Conservation (phyloP, 208 protist genomes). For the Entamoeba moshkovskii region DNA sequence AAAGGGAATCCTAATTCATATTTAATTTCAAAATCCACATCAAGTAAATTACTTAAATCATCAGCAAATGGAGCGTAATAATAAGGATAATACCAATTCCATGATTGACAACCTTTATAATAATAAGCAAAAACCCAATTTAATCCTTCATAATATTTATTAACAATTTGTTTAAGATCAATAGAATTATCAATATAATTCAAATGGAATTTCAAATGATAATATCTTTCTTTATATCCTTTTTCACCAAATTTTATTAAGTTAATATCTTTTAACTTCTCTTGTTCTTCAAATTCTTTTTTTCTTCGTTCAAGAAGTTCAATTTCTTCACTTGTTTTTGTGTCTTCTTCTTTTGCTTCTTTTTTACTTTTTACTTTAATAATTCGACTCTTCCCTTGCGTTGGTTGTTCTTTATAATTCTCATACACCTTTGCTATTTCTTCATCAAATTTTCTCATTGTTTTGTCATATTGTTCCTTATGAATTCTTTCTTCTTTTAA, state of each 20-base stretch:
- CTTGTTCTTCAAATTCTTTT: too few species aligned
- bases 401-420: not conserved
- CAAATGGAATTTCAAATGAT: too few species aligned
- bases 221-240: too few species aligned
- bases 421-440: too few species aligned
- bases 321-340: too few species aligned
- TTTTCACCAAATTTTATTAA: too few species aligned
- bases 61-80: slow-evolving; percentile 87
- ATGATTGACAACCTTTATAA: slow-evolving; percentile 79
- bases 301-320: too few species aligned
- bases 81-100: slow-evolving; percentile 89
- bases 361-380: too few species aligned
- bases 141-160: slow-evolving; percentile 78
- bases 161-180: slow-evolving; percentile 39
- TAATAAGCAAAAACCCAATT: slow-evolving; percentile 96
- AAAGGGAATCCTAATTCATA: slow-evolving; percentile 50
- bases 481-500: not conserved
- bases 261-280: too few species aligned
- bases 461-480: not conserved
- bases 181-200: too few species aligned
- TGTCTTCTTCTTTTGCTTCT: too few species aligned
- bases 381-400: not conserved
- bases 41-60: slow-evolving; percentile 42
- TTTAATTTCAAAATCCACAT: too few species aligned
- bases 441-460: not conserved